Conservation (phyloP, 495 filamentous ascomycete genomes). For the Talaromyces liani region DNA sequence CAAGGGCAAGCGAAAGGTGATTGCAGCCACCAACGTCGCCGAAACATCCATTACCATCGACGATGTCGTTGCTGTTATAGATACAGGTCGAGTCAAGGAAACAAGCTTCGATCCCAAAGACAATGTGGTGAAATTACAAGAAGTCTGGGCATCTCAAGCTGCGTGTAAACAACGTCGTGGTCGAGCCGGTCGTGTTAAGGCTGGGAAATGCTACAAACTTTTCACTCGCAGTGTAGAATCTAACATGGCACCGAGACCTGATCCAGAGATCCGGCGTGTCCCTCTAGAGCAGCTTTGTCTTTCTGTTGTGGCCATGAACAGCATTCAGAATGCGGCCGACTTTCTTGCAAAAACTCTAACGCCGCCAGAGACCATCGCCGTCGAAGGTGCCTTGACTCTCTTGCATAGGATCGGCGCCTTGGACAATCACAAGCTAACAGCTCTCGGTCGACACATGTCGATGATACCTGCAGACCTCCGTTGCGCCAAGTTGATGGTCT, state of each 20-base stretch:
- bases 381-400: slow-evolving; percentile 73
- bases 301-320: slow-evolving; percentile 85
- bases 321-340: slow-evolving; percentile 64
- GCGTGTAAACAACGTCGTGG: slow-evolving; percentile 96
- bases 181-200: slow-evolving; percentile 84
- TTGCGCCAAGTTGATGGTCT: slow-evolving; percentile 91
- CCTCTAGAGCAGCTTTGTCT: slow-evolving; percentile 92
- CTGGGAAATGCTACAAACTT: slow-evolving; percentile 90
- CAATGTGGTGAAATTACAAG: slow-evolving; percentile 89
- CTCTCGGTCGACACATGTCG: slow-evolving; percentile 80
- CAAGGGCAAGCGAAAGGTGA: slow-evolving; percentile 75
- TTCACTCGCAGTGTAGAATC: slow-evolving; percentile 78
- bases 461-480: slow-evolving; percentile 93
- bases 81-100: slow-evolving; percentile 91
- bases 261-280: slow-evolving; percentile 88
- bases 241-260: slow-evolving; percentile 84
- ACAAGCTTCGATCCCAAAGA: slow-evolving; percentile 87
- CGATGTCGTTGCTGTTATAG: slow-evolving; percentile 93
- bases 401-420: slow-evolving; percentile 83
- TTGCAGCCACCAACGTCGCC: slow-evolving; percentile 92
- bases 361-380: slow-evolving; percentile 74
- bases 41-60: slow-evolving; percentile 98
- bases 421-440: slow-evolving; percentile 76
- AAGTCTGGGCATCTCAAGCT: slow-evolving; percentile 91
- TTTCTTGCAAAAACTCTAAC: slow-evolving; percentile 86